phyloP scores from a whole-genome alignment of 306 rosid species.

The Gastrolobium bilobum region DNA sequence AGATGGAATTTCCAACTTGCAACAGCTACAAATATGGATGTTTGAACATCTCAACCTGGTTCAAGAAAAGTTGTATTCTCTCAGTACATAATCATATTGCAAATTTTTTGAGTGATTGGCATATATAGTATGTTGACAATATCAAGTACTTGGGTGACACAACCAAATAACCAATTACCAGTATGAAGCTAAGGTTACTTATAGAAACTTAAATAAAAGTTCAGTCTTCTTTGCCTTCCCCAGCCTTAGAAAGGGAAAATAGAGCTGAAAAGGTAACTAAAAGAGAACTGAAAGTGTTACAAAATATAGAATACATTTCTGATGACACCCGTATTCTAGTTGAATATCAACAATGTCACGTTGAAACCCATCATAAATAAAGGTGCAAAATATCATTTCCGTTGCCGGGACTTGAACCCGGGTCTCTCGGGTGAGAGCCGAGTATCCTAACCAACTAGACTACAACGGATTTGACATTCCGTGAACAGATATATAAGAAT shows the following conservation, averaged over 20 bases:
- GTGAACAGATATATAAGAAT: no score
- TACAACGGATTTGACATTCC: constrained; percentile 25
- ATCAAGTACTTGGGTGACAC: neutral
- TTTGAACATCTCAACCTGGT: constrained; percentile 81
- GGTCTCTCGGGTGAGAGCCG: constrained; percentile 47
- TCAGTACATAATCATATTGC: constrained; percentile 11
- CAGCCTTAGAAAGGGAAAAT: neutral
- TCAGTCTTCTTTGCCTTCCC: constrained; percentile 6
- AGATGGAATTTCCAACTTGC: constrained; percentile 71
- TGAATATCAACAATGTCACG: neutral
- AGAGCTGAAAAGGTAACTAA: no score
- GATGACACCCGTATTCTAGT: neutral
- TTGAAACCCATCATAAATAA: no score
- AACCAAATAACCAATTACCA: neutral
- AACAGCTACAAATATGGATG: constrained; percentile 75
- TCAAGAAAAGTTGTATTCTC: constrained; percentile 21
- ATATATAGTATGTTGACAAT: neutral
- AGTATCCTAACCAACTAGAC: constrained; percentile 46
- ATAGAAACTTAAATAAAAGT: neutral
- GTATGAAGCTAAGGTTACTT: neutral
- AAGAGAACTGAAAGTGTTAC: neutral
- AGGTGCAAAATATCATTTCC: neutral
- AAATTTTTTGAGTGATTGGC: neutral
- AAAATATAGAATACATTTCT: no score
- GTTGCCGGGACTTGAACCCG: constrained; percentile 47